A percentile compares a stretch with the other conserved stretches of the same genome.
Conservation (phyloP, 768 basidiomycete genomes). For the Boletellus emodensis region DNA sequence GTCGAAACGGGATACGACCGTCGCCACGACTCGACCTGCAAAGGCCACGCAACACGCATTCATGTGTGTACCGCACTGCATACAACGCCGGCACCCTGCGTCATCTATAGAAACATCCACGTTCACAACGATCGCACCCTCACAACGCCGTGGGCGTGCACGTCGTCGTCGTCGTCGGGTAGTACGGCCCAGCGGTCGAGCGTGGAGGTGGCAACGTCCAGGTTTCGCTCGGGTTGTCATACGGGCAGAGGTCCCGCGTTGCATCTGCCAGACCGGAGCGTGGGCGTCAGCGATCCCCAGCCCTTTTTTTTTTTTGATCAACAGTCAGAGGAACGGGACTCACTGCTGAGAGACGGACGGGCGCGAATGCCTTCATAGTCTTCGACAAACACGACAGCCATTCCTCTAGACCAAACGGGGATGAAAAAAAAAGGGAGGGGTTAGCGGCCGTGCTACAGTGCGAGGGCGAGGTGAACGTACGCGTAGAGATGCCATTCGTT, state of each 20-base stretch:
- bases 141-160: not conserved
- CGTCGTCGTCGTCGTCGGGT: not conserved
- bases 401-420: conserved; percentile 1
- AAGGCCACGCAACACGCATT: no score
- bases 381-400: conserved; percentile 14
- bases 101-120: not conserved
- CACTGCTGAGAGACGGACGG: not conserved
- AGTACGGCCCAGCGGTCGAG: no score
- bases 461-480: no score
- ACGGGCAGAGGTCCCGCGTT: conserved; percentile 7
- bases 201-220: not conserved
- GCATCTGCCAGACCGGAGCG: conserved; percentile 2
- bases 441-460: no score
- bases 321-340: not conserved
- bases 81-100: not conserved
- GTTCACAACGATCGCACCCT: not conserved
- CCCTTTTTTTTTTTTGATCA: no score
- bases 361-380: conserved; percentile 3
- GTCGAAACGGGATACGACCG: no score
- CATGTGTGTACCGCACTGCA: no score
- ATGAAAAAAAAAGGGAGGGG: not conserved
- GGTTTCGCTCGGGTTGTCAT: conserved; percentile 8
- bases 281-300: no score
- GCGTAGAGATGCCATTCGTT: no score
- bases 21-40: no score